Base-by-base conservation (phyloP, 129 eudicot species). In the Saposhnikovia divaricata region DNA sequence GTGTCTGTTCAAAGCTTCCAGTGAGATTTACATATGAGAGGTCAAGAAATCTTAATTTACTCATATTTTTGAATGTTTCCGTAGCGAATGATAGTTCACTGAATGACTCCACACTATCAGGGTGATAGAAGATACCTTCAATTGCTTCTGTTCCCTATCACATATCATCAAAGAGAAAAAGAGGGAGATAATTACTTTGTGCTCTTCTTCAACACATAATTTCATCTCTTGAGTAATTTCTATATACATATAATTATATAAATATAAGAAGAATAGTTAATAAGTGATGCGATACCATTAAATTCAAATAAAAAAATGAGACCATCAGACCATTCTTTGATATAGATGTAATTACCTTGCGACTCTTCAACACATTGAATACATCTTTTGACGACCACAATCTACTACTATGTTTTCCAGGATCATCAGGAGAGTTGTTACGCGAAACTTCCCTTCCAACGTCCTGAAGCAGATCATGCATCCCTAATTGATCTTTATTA, bases 391-490 rank as follows among this genome's bases (percentile, higher is more conserved):
- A 0, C 31, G 4, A 21, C 80, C 84, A 75, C 63, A 81, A 76
- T 46, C 80, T 61, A 27, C 80, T 61, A 27, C 76, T 75, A 37
- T 34, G 55, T 34, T 68, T 63, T 16, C 27, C 68, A 37, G 59
- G 63, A 28, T 74, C 42, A 28, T 59, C 10, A 13, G 57, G 27
- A 9, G 74, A 43, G 31, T 59, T 34, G 34, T 81, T 28, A 9
- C 84, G 69, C 14, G 47, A 34, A 25, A 81, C 76, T 43, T 74
- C 6, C 69, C 80, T 31, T 9, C 80, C 80, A 74, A 81, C 75
- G 13, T 81, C 83, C 46, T 37, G 83, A 21, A 81, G 75, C 11
- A 71, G 75, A 19, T 70, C 46, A 72, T 80, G 83, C 83, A 80
- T 74, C 40, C 45, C 10, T 38, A 80, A 25, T 40, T 21, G 34